Evolutionary conservation across 306 rosid genomes (phyloP), one percentile per base, ranked within the genome.

Genomic region (Vigna reflexopilosa): DNA sequence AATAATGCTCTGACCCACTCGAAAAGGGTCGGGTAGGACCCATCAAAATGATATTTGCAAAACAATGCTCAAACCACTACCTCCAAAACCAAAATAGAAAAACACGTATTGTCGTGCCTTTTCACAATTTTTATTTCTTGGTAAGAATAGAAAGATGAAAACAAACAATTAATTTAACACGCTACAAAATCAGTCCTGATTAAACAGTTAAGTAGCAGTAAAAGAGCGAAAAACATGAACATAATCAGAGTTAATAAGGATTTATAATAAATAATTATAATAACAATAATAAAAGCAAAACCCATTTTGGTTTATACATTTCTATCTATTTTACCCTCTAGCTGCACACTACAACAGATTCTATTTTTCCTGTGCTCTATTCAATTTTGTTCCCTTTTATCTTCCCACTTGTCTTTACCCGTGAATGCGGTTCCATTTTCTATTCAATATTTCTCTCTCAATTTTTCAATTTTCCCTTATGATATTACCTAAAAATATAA

Each of bases 1-100:
- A 45, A 44, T 47, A n/a, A 44, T 54, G 36, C 49, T 11, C 13
- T 30, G 34, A 10, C 70, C 70, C 78, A 74, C 56, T 24, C 24
- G n/a, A 55, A 72, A 5, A 57, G 67, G 38, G 55, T 72, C 20
- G 7, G n/a, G 12, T 26, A n/a, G 57, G 28, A 44, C 57, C 72
- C 62, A 15, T 19, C 36, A 63, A 49, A 32, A 30, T 48, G 71
- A 49, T 63, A 34, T 32, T 61, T 48, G 22, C 30, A 2, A 48
- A 75, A 59, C 17, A 50, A 10, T 9, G 47, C 58, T 26, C 20
- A 4, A 42, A 57, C 40, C 67, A 54, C 48, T 1, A 13, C 20
- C 47, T 10, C 16, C 47, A 16, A 26, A 71, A 34, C 9, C 13
- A 62, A 62, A 30, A 30, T 30, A 30, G 34, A 30, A 30, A 3